Conservation (phyloP, 2,329 filamentous ascomycete genomes). For the Cercospora sp. region DNA sequence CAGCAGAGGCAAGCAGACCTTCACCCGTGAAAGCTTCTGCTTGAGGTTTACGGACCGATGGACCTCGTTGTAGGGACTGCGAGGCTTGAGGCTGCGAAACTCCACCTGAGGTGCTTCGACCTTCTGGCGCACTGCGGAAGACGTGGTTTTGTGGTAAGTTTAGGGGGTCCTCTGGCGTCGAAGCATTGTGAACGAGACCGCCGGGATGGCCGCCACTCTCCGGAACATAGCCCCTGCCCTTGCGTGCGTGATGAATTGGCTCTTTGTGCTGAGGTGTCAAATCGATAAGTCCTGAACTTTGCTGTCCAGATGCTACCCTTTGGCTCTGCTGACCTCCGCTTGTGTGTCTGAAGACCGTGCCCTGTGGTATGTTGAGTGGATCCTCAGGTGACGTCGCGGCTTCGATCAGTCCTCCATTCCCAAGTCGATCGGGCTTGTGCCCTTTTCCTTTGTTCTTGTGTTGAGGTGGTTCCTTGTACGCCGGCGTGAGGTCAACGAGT, state of each 20-base stretch:
- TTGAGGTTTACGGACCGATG: slow-evolving; percentile 1
- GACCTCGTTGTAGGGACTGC: slow-evolving; percentile 6
- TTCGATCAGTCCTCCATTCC: slow-evolving; percentile 48
- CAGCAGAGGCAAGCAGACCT: slow-evolving; percentile 43
- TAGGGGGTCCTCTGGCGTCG: slow-evolving; percentile 24
- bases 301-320: slow-evolving; percentile 8
- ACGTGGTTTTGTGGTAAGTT: slow-evolving; percentile 19
- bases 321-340: slow-evolving; percentile 12
- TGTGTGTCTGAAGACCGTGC: slow-evolving; percentile 47
- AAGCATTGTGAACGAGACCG: slow-evolving; percentile 20
- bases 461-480: slow-evolving; percentile 65
- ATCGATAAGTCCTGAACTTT: slow-evolving; percentile 19
- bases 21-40: slow-evolving; percentile 47
- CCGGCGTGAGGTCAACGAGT: slow-evolving; percentile 67
- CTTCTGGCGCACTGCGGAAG: slow-evolving; percentile 22
- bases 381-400: slow-evolving; percentile 49
- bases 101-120: slow-evolving; percentile 9
- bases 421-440: slow-evolving; percentile 39
- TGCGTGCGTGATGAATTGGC: slow-evolving; percentile 24
- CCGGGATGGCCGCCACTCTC: slow-evolving; percentile 10
- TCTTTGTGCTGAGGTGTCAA: slow-evolving; percentile 25
- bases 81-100: slow-evolving; percentile 12
- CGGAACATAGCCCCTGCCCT: slow-evolving; percentile 20
- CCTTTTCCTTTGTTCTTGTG: slow-evolving; percentile 57
- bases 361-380: slow-evolving; percentile 45